Evolutionary conservation across 31 red algal species (phyloP), one percentile per base, ranked within the genome.

Genomic region (Bonnemaisonia californica): DNA sequence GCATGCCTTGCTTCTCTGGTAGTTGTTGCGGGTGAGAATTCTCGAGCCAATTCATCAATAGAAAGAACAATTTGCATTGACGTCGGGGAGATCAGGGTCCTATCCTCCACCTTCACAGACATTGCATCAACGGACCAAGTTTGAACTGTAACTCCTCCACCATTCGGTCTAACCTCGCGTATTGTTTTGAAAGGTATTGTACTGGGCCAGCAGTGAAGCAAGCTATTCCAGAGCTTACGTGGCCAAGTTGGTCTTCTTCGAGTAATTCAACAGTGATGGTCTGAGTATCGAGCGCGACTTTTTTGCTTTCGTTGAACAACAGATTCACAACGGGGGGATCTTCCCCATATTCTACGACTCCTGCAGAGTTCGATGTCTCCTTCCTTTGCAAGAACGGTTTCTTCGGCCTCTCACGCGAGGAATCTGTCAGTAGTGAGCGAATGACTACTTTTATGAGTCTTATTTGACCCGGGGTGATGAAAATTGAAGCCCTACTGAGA

Each of bases 381-480:
- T 29, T 48, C n/a, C 3, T 5, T 4, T 70, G 11, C 0, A 55
- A 28, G 23, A 13, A 77, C n/a, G 51, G 4, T 60, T 13, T 47
- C 27, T 77, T 3, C 9, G 45, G 45, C 16, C 45, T 51, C 9
- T 51, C 45, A 11, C 9, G 45, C 16, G 45, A 51, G 7, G 45
- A 51, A 7, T 51, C 45, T 16, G 45, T 51, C 16, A 51, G 74
- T 30, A 57, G 28, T 37, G 28, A 8, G 0, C 23, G 29, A 22
- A 19, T 19, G 3, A 77, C 21, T 33, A 22, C 32, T 37, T 62
- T 35, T 13, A 77, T 3, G 13, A 77, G 74, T 9, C 74, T 39
- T 3, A 77, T 58, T 60, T 77, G 74, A 29, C 54, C 18, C 34
- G 74, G 54, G 38, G 74, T 59, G 3, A 77, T 35, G 33, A 77